Evolutionary conservation across 495 filamentous ascomycete species (phyloP).

Genomic region (Podospora pseudoanserina): DNA sequence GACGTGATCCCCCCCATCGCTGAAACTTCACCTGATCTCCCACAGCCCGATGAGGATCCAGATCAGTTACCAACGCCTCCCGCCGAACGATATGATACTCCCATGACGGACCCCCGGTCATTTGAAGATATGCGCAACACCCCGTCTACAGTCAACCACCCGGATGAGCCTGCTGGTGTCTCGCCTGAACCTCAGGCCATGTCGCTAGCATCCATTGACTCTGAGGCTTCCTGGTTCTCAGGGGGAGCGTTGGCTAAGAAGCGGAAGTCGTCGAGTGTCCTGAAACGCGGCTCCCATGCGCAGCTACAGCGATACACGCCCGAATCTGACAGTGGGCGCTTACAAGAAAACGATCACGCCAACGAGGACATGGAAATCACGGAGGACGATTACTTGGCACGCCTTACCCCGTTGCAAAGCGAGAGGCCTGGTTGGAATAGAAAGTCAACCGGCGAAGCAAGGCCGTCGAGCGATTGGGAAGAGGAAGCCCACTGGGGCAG

Average conservation of each 20-base stretch:
- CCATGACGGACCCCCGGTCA: conserved; percentile 43
- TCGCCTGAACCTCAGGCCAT: conserved; percentile 48
- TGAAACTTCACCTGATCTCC: conserved; percentile 22
- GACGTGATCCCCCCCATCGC: conserved; percentile 37
- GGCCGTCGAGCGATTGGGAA: conserved; percentile 46
- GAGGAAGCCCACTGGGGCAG: conserved; percentile 45
- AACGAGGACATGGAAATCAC: conserved; percentile 60
- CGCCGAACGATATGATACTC: conserved; percentile 42
- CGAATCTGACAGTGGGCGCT: conserved; percentile 26
- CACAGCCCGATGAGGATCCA: conserved; percentile 27
- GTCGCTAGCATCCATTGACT: conserved; percentile 83
- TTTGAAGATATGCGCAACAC: conserved; percentile 42
- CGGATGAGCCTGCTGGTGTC: conserved; percentile 36
- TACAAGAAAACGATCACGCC: conserved; percentile 16
- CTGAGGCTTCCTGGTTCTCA: conserved; percentile 89
- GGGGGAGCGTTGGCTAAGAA: conserved; percentile 50
- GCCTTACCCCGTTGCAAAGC: conserved; percentile 52
- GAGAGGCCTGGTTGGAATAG: conserved; percentile 47
- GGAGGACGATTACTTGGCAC: conserved; percentile 62
- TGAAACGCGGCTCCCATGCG: conserved; percentile 32
- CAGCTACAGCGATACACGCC: conserved; percentile 41
- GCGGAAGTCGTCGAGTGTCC: conserved; percentile 39
- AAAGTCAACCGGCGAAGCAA: conserved; percentile 45
- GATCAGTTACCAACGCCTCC: conserved; percentile 20
- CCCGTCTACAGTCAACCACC: conserved; percentile 40